These are phyloP conservation scores for Rubus parviflorus DNA, from an alignment of 306 rosid species.

Conservation along the genomic window DNA sequence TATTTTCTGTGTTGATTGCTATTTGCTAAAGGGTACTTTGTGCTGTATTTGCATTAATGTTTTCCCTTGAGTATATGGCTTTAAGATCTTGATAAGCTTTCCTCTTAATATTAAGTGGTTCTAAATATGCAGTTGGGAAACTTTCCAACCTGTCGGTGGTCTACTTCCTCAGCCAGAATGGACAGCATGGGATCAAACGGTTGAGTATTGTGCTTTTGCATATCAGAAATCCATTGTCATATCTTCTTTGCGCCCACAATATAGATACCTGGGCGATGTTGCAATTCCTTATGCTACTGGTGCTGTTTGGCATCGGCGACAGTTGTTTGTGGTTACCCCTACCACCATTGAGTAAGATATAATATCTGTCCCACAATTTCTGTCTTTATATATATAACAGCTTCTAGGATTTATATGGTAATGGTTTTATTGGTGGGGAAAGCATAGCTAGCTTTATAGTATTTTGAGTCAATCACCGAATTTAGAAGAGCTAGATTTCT, in stretches of 20 bases:
- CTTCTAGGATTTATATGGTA: neutral
- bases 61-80: neutral
- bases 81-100: neutral
- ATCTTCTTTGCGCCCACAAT: conserved; percentile 96
- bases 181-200: conserved; percentile 99
- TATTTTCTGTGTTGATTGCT: conserved; percentile 5
- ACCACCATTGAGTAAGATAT: conserved; percentile 90
- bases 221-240: conserved; percentile 88
- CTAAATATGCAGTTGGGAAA: conserved; percentile 82
- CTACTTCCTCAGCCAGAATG: conserved; percentile 99
- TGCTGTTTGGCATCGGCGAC: conserved; percentile 97
- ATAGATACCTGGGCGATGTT: conserved; percentile 94
- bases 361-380: conserved; percentile 18
- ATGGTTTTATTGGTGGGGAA: conserved; percentile 3
- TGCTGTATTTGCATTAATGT: conserved; percentile 13
- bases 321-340: conserved; percentile 90
- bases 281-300: conserved; percentile 91
- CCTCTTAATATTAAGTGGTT: neutral
- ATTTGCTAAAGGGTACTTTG: neutral
- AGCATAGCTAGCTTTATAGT: neutral
- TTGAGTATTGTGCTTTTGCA: conserved; percentile 96
- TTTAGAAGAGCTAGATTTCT: neutral
- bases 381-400: neutral
- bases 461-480: neutral
- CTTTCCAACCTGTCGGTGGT: conserved; percentile 93